These are phyloP conservation scores for Chrysoporthe puriensis DNA, from an alignment of 2,329 filamentous ascomycete species.

Conservation along the genomic window DNA sequence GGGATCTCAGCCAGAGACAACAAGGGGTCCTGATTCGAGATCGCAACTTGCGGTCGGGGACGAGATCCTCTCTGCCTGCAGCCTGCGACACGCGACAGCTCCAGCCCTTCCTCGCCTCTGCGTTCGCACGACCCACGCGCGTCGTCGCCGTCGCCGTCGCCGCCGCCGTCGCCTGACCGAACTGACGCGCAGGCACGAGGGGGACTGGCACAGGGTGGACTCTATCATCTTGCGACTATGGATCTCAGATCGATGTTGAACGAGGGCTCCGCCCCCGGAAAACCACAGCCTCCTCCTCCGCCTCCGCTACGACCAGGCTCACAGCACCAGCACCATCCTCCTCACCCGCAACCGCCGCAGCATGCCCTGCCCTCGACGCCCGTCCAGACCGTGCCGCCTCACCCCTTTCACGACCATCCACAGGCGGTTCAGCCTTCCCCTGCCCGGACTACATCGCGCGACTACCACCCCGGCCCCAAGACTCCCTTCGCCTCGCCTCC, in stretches of 20 bases:
- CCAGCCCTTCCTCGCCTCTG: constrained; percentile 6
- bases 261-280: constrained; percentile 46
- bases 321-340: constrained; percentile 30
- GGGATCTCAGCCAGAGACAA: constrained; percentile 13
- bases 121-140: constrained; percentile 11
- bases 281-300: constrained; percentile 24
- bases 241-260: constrained; percentile 61
- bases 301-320: constrained; percentile 27
- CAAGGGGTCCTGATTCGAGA: constrained; percentile 13
- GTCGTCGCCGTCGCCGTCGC: background rate
- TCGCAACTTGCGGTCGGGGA: background rate
- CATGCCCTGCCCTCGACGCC: constrained; percentile 42
- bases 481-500: constrained; percentile 35
- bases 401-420: constrained; percentile 56
- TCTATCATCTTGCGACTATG: constrained; percentile 41
- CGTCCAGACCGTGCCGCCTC: constrained; percentile 47
- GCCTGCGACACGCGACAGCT: constrained; percentile 28
- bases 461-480: constrained; percentile 44
- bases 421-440: constrained; percentile 54
- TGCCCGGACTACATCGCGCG: constrained; percentile 48
- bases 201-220: background rate
- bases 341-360: constrained; percentile 33
- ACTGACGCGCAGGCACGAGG: constrained; percentile 18
- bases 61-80: background rate
- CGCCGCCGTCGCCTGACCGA: background rate